Percentiles rank a stretch among this genome's conserved stretches.
These are phyloP conservation scores for Crithidia expoeki DNA, from an alignment of 208 protist genomes.

Conservation along the genomic window DNA sequence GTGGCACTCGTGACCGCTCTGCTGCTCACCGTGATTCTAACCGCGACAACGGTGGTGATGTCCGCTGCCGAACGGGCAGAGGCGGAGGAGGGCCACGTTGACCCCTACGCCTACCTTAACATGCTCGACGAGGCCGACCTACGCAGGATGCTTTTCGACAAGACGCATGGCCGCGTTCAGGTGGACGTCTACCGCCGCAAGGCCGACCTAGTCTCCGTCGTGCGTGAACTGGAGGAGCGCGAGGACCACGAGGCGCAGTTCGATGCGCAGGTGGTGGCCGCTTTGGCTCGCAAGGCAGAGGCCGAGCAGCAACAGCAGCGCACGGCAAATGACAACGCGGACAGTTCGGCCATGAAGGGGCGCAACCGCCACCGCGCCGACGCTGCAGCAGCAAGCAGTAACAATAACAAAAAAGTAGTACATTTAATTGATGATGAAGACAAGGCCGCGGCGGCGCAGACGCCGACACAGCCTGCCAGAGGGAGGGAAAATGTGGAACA, in stretches of 20 bases:
- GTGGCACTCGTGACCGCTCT: neutral
- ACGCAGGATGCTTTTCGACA: conserved; percentile 61
- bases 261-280: conserved; percentile 25
- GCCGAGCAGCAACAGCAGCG: conserved; percentile 9
- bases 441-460: neutral
- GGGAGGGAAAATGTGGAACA: neutral
- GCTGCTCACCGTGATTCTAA: neutral
- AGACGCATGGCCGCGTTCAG: conserved; percentile 28
- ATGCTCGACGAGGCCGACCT: conserved; percentile 58
- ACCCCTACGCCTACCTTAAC: conserved; percentile 52
- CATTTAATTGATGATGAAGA: conserved; percentile 24
- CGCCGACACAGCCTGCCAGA: neutral
- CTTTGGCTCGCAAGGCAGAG: conserved; percentile 33
- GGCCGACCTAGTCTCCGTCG: conserved; percentile 42
- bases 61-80: neutral
- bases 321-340: neutral
- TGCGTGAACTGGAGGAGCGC: conserved; percentile 42
- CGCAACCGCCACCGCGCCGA: neutral
- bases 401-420: conserved; percentile 32
- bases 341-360: neutral
- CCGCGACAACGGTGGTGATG: neutral
- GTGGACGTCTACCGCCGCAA: conserved; percentile 28
- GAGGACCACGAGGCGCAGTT: conserved; percentile 42
- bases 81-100: neutral
- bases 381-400: conserved; percentile 11